Percentiles rank a stretch among this genome's conserved stretches.
These are phyloP conservation scores for Vitis hybrid DNA, from an alignment of 177 flowering plant species.

Conservation along the genomic window DNA sequence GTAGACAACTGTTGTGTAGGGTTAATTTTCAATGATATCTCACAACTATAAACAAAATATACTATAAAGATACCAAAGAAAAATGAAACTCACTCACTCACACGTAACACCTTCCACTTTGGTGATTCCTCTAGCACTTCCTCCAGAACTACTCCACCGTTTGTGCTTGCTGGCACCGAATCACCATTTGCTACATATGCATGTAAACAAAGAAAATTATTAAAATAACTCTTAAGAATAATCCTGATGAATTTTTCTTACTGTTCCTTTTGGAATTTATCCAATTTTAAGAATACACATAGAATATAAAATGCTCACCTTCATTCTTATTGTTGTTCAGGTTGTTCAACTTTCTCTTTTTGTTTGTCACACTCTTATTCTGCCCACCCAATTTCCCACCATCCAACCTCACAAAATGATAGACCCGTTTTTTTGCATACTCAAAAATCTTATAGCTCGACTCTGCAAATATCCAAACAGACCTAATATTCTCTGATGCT, in stretches of 20 bases:
- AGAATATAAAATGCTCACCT: constrained; percentile 28
- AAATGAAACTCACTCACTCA: constrained; percentile 85
- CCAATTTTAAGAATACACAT: background rate
- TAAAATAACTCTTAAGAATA: background rate
- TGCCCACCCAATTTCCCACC: constrained; percentile 38
- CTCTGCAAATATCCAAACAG: constrained; percentile 97
- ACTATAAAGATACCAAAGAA: constrained; percentile 3
- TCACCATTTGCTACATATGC: constrained; percentile 24
- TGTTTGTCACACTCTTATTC: constrained; percentile 33
- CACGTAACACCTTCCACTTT: constrained; percentile 98
- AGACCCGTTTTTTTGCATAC: constrained; percentile 90
- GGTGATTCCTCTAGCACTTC: constrained; percentile 93
- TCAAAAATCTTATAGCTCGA: constrained; percentile 96
- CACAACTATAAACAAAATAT: constrained; percentile 1
- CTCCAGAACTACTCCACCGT: constrained; percentile 44
- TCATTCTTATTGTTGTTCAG: constrained; percentile 27
- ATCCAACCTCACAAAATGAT: constrained; percentile 51
- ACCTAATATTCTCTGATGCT: constrained; percentile 93
- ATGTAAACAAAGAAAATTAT: constrained; percentile 8
- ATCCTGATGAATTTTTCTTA: background rate
- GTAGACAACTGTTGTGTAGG: background rate
- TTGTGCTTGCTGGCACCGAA: constrained; percentile 30
- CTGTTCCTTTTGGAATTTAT: no score
- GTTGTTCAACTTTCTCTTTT: constrained; percentile 63
- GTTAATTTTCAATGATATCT: background rate